phyloP scores from a whole-genome alignment of 495 filamentous ascomycete genomes.

The Penicillium tannophilum region DNA sequence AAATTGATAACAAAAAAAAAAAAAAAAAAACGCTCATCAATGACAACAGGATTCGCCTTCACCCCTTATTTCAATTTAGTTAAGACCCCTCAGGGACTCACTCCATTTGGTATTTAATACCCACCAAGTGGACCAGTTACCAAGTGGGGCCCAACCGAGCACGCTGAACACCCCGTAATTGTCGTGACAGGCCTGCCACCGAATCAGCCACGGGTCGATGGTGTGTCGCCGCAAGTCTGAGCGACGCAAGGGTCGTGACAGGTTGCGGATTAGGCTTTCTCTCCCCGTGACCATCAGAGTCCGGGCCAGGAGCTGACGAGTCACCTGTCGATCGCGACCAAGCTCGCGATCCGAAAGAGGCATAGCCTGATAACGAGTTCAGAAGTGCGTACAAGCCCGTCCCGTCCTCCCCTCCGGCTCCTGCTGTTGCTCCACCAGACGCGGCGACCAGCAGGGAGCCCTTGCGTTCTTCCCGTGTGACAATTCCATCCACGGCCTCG shows the following conservation, averaged over 20 bases:
- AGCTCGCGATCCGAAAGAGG: constrained; percentile 13
- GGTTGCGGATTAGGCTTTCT: constrained; percentile 5
- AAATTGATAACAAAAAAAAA: background rate
- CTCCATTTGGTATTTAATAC: background rate
- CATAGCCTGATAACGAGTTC: constrained; percentile 23
- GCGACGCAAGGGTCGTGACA: constrained; percentile 18
- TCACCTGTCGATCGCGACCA: constrained; percentile 17
- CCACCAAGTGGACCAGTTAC: constrained; percentile 12
- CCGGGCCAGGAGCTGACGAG: constrained; percentile 9
- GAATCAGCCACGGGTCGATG: constrained; percentile 28
- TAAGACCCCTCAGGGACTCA: background rate
- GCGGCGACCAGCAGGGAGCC: constrained; percentile 10
- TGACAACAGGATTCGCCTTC: background rate
- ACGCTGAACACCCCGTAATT: constrained; percentile 22
- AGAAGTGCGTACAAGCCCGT: constrained; percentile 21
- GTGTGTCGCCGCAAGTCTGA: constrained; percentile 26
- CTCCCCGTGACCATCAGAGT: constrained; percentile 2
- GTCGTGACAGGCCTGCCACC: constrained; percentile 20
- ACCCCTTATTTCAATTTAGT: background rate
- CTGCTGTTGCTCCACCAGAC: background rate
- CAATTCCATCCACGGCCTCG: constrained; percentile 41
- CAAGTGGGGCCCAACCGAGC: constrained; percentile 15
- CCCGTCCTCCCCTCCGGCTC: constrained; percentile 4
- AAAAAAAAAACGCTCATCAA: background rate
- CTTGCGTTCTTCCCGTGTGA: constrained; percentile 28